Conservation (phyloP, 202 grass and related monocot genomes). For the Musa balbisiana region DNA sequence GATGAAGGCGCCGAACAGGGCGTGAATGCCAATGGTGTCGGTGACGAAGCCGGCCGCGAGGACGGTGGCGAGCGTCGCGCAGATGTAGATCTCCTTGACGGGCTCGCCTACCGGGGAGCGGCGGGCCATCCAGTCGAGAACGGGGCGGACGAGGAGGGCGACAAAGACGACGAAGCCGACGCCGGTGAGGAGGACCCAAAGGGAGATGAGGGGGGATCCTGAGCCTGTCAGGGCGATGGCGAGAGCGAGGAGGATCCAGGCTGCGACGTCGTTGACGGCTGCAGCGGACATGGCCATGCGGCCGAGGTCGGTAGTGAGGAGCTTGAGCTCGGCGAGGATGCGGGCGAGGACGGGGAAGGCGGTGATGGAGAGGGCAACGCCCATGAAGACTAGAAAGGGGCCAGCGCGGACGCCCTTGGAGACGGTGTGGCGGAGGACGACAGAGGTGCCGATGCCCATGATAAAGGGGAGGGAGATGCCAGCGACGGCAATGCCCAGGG, state of each 20-base stretch:
- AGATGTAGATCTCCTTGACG: slow-evolving; percentile 46
- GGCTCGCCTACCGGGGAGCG: slow-evolving; percentile 44
- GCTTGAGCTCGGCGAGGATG: slow-evolving; percentile 70
- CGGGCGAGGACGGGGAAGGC: slow-evolving; percentile 58
- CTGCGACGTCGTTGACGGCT: slow-evolving; percentile 49
- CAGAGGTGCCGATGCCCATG: slow-evolving; percentile 44
- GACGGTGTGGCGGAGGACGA: slow-evolving; percentile 35
- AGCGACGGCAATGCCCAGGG: slow-evolving; percentile 33
- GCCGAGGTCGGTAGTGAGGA: slow-evolving; percentile 70
- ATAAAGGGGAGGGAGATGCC: slow-evolving; percentile 50
- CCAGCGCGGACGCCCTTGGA: neutral
- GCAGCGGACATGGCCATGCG: slow-evolving; percentile 84
- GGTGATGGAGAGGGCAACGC: slow-evolving; percentile 53
- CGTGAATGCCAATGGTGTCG: slow-evolving; percentile 70
- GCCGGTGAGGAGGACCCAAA: slow-evolving; percentile 46
- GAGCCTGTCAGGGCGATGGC: slow-evolving; percentile 46
- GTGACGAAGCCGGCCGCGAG: slow-evolving; percentile 47
- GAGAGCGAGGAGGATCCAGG: slow-evolving; percentile 50
- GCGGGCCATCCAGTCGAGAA: slow-evolving; percentile 35
- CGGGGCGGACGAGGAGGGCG: slow-evolving; percentile 22
- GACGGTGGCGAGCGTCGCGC: slow-evolving; percentile 34
- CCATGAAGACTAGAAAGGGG: slow-evolving; percentile 50
- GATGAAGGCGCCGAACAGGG: slow-evolving; percentile 70
- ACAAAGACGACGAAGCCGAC: slow-evolving; percentile 27
- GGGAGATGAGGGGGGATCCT: slow-evolving; percentile 33